Base-by-base conservation (phyloP, 2,329 filamentous ascomycete species). In the Knufia petricola region DNA sequence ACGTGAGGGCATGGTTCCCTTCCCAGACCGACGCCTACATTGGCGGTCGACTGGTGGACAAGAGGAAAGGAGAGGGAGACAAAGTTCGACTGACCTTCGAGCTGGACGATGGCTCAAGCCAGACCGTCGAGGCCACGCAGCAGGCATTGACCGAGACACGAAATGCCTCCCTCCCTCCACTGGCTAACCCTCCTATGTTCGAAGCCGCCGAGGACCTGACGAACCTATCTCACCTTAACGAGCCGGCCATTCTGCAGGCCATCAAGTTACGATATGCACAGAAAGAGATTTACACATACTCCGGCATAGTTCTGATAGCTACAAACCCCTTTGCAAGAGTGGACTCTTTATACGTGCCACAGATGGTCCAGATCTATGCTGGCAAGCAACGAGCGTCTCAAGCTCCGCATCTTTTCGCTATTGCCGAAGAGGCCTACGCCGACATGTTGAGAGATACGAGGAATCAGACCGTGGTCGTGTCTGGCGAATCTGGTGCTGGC, bases 201-300 rank as follows among this genome's bases (percentile, higher is more conserved):
- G 92, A 98, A 77, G 92, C 92, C 59, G 95, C 89, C 71, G 92
- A 98, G 70, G 92, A 98, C 68, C 72, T 98, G 61, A 98, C 92
- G 56, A 96, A 95, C 67, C 69, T 98, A 58, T 98, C 92, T 59
- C 89, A 98, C 79, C 72, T 98, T 54, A 98, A 98, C 72, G 92
- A 98, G 69, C 92, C 92, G 63, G 92, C 66, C 94, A 94, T 98
- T 53, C 74, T 98, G 56, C 92, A 98, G 76, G 92, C 92, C 49
- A 98, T 98, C 68, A 88, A 89, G 65, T 78, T 98, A 64, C 87
- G 92, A 66, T 98, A 98, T 72, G 78, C 86, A 55, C 92, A 98
- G 68, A 96, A 96, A 71, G 92, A 98, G 68, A 98, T 98, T 62
- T 98, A 98, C 75, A 98, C 92, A 63, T 98, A 98, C 74, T 95